Conservation (phyloP, 2,329 filamentous ascomycete genomes). For the Cladorrhinum sp. region DNA sequence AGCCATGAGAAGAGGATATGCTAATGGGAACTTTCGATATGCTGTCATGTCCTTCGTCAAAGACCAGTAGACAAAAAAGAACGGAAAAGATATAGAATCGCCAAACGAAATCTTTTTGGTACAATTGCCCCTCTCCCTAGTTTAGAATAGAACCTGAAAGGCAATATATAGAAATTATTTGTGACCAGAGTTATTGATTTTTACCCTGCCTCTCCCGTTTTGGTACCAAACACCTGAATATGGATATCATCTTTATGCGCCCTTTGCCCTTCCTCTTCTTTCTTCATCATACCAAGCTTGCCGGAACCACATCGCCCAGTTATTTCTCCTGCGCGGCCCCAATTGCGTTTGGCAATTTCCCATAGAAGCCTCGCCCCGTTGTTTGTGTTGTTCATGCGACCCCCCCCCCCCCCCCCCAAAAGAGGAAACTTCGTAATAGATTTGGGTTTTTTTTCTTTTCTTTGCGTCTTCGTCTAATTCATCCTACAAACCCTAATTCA, state of each 20-base stretch:
- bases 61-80: background rate
- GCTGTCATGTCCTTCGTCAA: constrained; percentile 58
- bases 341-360: background rate
- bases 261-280: constrained; percentile 2
- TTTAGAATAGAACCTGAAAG: constrained; percentile 1
- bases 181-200: constrained; percentile 7
- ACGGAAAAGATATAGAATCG: background rate
- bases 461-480: background rate
- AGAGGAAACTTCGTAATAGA: background rate
- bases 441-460: background rate
- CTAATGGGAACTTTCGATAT: constrained; percentile 57
- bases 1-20: constrained; percentile 59
- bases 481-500: background rate
- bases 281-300: background rate
- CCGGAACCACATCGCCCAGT: background rate
- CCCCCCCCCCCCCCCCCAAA: too few relatives aligned
- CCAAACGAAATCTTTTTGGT: background rate
- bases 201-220: background rate
- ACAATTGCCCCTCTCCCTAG: constrained; percentile 7
- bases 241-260: constrained; percentile 3
- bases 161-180: constrained; percentile 8
- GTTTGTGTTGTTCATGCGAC: background rate
- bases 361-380: background rate
- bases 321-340: background rate
- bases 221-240: constrained; percentile 10